Percentiles rank a stretch among this genome's conserved stretches.
phyloP scores from a whole-genome alignment of 2,329 filamentous ascomycete genomes.

The Triangularia verruculosa region DNA sequence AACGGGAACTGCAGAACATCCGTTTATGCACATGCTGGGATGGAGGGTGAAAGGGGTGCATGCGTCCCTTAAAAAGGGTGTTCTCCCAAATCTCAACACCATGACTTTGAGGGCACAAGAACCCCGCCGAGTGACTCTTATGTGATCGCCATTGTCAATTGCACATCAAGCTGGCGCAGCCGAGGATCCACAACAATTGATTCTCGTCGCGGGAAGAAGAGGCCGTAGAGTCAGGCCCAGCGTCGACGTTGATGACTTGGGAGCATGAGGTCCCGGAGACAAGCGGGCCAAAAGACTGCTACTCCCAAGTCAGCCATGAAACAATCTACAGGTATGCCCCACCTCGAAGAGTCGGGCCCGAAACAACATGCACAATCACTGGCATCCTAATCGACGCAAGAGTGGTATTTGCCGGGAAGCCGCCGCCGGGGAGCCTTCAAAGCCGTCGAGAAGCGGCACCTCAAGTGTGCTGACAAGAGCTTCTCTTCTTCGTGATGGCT shows the following conservation, averaged over 20 bases:
- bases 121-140: background rate
- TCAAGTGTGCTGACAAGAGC: background rate
- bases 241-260: background rate
- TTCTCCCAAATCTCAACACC: background rate
- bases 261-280: background rate
- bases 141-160: conserved; percentile 19
- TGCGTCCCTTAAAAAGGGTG: conserved; percentile 6
- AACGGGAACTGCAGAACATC: conserved; percentile 10
- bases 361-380: conserved; percentile 6
- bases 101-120: conserved; percentile 5
- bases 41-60: too few species aligned
- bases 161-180: conserved; percentile 18
- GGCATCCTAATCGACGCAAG: background rate
- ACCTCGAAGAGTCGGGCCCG: background rate
- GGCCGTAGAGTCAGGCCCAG: background rate
- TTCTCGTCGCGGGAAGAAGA: background rate
- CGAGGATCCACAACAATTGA: background rate
- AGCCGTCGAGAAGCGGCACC: background rate
- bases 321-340: conserved; percentile 6
- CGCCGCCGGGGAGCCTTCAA: background rate
- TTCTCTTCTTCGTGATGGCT: background rate
- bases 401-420: background rate
- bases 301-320: conserved; percentile 15
- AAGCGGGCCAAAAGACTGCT: background rate
- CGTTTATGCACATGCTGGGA: conserved; percentile 2